Evolutionary conservation across 2,329 filamentous ascomycete species (phyloP).

Genomic region (Fusarium austroafricanum): DNA sequence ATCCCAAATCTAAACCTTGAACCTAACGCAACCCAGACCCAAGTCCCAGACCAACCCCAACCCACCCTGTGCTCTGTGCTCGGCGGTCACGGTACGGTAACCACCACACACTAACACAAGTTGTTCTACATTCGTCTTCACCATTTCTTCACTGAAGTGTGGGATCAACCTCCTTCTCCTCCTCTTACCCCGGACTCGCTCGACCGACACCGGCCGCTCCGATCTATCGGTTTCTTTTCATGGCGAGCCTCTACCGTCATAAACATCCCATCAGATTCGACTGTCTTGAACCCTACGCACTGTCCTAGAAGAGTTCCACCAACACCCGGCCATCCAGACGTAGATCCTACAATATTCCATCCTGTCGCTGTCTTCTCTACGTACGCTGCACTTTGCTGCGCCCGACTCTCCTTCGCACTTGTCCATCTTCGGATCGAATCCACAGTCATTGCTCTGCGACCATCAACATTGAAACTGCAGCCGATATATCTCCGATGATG

Average conservation of each 20-base stretch:
- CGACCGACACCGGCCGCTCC: slow-evolving; percentile 10
- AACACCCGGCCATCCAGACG: slow-evolving; percentile 28
- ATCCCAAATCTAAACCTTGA: slow-evolving; percentile 30
- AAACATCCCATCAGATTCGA: slow-evolving; percentile 9
- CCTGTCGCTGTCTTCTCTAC: not conserved
- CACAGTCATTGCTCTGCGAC: slow-evolving; percentile 4
- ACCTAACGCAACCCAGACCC: slow-evolving; percentile 20
- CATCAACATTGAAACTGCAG: slow-evolving; percentile 20
- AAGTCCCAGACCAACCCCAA: slow-evolving; percentile 11
- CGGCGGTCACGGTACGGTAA: slow-evolving; percentile 33
- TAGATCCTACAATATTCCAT: slow-evolving; percentile 31
- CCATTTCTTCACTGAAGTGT: slow-evolving; percentile 8
- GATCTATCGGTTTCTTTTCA: slow-evolving; percentile 10
- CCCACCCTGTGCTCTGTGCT: slow-evolving; percentile 6
- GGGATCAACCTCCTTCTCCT: slow-evolving; percentile 13
- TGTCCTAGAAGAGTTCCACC: slow-evolving; percentile 28
- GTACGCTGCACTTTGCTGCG: slow-evolving; percentile 15
- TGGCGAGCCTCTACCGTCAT: slow-evolving; percentile 33
- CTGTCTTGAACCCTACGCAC: slow-evolving; percentile 17
- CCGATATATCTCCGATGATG: slow-evolving; percentile 49
- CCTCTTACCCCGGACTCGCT: not conserved
- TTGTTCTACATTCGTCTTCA: slow-evolving; percentile 21
- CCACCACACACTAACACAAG: slow-evolving; percentile 22
- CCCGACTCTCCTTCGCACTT: slow-evolving; percentile 15
- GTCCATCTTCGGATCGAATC: slow-evolving; percentile 3